Conservation (phyloP, 129 eudicot species). For the Tagetes patula region DNA sequence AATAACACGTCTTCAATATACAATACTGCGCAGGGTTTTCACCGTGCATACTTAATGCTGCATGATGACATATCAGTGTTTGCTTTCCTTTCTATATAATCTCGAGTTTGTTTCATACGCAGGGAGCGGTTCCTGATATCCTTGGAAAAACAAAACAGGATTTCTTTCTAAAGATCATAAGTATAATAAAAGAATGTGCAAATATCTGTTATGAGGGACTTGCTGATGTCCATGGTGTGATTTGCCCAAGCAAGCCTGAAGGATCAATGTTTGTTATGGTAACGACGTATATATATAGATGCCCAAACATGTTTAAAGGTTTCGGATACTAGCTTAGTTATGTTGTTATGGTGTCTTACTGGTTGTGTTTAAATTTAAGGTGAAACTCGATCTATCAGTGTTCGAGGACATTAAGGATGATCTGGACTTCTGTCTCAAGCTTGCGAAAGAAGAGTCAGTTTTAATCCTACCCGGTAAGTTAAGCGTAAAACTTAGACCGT, state of each 20-base stretch:
- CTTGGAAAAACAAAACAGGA: constrained; percentile 59
- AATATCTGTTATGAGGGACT: constrained; percentile 46
- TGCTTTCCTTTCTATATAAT: constrained; percentile 1
- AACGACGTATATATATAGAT: constrained; percentile 23
- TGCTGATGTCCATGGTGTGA: constrained; percentile 63
- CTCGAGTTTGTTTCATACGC: constrained; percentile 13
- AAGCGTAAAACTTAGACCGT: background rate
- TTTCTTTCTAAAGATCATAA: constrained; percentile 51
- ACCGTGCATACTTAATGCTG: background rate
- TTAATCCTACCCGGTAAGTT: constrained; percentile 73
- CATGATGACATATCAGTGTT: background rate
- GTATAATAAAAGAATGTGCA: constrained; percentile 53
- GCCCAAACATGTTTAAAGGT: background rate
- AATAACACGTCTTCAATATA: background rate
- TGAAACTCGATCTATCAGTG: constrained; percentile 52
- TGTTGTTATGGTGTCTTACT: background rate
- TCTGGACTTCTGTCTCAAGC: constrained; percentile 67
- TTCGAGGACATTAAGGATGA: constrained; percentile 77
- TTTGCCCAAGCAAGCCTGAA: constrained; percentile 86
- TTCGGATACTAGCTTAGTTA: background rate
- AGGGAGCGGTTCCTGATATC: constrained; percentile 83
- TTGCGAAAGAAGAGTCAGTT: constrained; percentile 84
- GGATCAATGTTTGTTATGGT: constrained; percentile 98
- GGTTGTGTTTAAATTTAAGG: constrained; percentile 38
- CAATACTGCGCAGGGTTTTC: too few species aligned